Evolutionary conservation across 768 basidiomycete species (phyloP), one percentile per base, ranked within the genome.

Genomic region (Dendrothele bispora): DNA sequence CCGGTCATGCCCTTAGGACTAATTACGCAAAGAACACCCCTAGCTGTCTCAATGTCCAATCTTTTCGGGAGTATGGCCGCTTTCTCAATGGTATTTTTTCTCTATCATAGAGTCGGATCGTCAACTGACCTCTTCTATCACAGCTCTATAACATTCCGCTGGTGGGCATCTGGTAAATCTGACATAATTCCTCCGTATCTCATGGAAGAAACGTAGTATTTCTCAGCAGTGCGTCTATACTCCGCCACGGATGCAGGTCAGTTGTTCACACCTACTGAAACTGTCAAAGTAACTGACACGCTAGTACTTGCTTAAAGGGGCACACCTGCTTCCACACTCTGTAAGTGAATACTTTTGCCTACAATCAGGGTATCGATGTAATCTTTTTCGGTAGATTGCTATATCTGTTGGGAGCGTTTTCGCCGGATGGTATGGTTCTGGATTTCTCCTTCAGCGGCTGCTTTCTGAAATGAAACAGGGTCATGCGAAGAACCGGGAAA

Each of bases 1-100:
- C 97, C 97, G 14, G 87, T 98, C 43, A 87, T 99, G 84, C 95
- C 95, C 39, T 68, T 97, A 53, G 79, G 80, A 43, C 69, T 95
- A 47, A 77, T 95, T 27, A 79, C 75, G 26, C 81, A 84, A 59
- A 74, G 93, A 46, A 94, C 89, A 20, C 91, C 91, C 4, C 65
- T 93, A 17, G 86, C 88, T 10, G 83, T 93, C 24, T 88, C 90
- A 4, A 49, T 95, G 41, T 79, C 80, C 38, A 95, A 93, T 65
- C 77, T 95, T 35, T 74, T 91, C 55, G 78, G 75, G 8, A 89
- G 87, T 55, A 79, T 89, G 67, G 75, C 84, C 18, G 83, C 87
- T 29, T 94, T 89, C 63, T 91, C 89, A 1, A 86, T 83, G 81
- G 88, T 83, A 63, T 17, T 60, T 51, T 8, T 44, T 32, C 22